Evolutionary conservation across 1,139 yeast species (phyloP).

Genomic region (Blastobotrys buckinghamii): DNA sequence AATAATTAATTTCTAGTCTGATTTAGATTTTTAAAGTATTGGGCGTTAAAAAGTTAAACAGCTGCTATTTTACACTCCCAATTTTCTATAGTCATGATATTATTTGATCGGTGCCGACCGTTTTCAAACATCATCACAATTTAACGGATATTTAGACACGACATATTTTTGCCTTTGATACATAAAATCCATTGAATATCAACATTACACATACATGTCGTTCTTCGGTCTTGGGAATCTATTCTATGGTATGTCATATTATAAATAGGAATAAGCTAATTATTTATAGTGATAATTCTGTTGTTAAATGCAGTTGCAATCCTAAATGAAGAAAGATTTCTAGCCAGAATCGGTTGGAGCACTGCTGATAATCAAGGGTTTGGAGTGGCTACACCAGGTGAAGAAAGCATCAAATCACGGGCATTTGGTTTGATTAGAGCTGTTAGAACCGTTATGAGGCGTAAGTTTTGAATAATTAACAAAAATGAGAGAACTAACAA

Average conservation of each 20-base stretch:
- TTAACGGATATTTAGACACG: background rate
- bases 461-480: too few species aligned
- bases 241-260: constrained; percentile 45
- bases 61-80: too few species aligned
- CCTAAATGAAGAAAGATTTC: constrained; percentile 73
- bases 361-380: constrained; percentile 30
- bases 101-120: background rate
- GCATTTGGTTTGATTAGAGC: constrained; percentile 64
- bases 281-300: constrained; percentile 42
- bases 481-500: background rate
- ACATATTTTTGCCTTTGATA: background rate
- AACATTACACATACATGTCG: background rate
- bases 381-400: constrained; percentile 38
- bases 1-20: too few species aligned
- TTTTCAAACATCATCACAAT: background rate
- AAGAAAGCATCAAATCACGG: constrained; percentile 48
- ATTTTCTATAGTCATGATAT: too few species aligned
- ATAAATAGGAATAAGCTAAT: background rate
- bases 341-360: constrained; percentile 47
- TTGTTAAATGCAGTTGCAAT: constrained; percentile 74
- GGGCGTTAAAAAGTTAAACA: background rate
- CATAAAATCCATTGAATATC: background rate
- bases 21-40: too few species aligned
- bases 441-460: constrained; percentile 66
- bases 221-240: constrained; percentile 66